Evolutionary conservation across 768 basidiomycete species (phyloP).

Genomic region (Leccinum broughii): DNA sequence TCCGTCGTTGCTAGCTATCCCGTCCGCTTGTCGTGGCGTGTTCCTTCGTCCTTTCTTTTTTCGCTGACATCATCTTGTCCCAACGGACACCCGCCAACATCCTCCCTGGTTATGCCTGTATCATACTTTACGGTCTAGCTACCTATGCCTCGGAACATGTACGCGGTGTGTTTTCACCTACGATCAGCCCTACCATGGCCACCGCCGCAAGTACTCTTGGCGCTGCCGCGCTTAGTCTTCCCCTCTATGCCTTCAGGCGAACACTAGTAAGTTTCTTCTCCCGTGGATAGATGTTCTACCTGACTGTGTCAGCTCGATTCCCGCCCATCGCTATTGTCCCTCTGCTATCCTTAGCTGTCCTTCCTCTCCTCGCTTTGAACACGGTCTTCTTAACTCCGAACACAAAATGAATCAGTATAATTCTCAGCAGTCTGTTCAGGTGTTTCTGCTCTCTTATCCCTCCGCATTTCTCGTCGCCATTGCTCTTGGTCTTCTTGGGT

Average conservation of each 20-base stretch:
- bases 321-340: slow-evolving; percentile 52
- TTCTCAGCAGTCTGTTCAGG: slow-evolving; percentile 52
- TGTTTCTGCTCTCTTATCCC: slow-evolving; percentile 61
- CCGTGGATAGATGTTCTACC: slow-evolving; percentile 3
- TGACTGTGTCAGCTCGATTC: slow-evolving; percentile 45
- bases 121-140: slow-evolving; percentile 57
- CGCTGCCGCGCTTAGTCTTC: slow-evolving; percentile 60
- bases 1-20: slow-evolving; percentile 41
- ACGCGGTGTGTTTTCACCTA: slow-evolving; percentile 54
- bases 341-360: slow-evolving; percentile 52
- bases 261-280: slow-evolving; percentile 48
- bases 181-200: slow-evolving; percentile 56
- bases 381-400: slow-evolving; percentile 61
- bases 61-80: slow-evolving; percentile 52
- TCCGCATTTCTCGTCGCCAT: slow-evolving; percentile 47
- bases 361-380: slow-evolving; percentile 64
- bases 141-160: slow-evolving; percentile 67
- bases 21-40: slow-evolving; percentile 47
- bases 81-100: slow-evolving; percentile 39
- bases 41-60: slow-evolving; percentile 55
- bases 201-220: slow-evolving; percentile 60
- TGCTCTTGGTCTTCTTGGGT: slow-evolving; percentile 60
- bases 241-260: slow-evolving; percentile 62
- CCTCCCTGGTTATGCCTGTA: slow-evolving; percentile 66
- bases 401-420: slow-evolving; percentile 45